Base-by-base conservation (phyloP, 1,284 basidiomycete genomes). In the Tilletia caries region DNA sequence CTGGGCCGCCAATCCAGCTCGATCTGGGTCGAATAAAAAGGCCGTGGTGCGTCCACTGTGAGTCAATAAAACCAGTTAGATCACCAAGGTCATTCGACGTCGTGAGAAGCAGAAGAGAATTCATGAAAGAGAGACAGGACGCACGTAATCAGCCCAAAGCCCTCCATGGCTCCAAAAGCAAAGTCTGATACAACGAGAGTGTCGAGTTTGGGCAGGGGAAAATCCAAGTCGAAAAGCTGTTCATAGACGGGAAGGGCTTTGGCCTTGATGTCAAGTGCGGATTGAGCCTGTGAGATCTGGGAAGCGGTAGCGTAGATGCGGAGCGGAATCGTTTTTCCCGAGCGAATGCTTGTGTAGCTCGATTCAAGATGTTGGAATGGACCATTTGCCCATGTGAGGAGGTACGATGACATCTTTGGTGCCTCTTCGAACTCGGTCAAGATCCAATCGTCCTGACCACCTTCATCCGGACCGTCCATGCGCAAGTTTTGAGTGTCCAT, bases 121-220 rank as follows among this genome's bases (percentile, higher is more conserved):
- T 1, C 8, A 15, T 41, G 15, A 41, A 15, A 6, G 37, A 41
- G 15, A 1, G 37, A 89, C 0, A 92, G 93, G 64, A 92, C 87
- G 32, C 92, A 93, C 10, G 91, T 95, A 79, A 95, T 95, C 69
- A 95, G 85, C 67, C 93, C 93, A 89, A 87, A 64, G 83, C 95
- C 95, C 85, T 95, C 93, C 92, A 94, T 94, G 0, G 92, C 93
- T 67, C 91, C 91, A 44, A 90, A 89, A 81, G 94, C 92, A 75
- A 94, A 94, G 82, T 94, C 92, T 10, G 50, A 23, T 13, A 52
- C 50, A 20, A 76, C 70, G 33, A 76, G 67, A 0, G 73, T 20
- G 41, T 76, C 75, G 43, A 76, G 69, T 37, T 96, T 95, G 6
- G 93, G 92, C 54, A 95, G 86, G 33, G 93, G 92, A 83, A 91